These are phyloP conservation scores for Fonsecaea monophora DNA, from an alignment of 2,329 filamentous ascomycete genomes.

Conservation along the genomic window DNA sequence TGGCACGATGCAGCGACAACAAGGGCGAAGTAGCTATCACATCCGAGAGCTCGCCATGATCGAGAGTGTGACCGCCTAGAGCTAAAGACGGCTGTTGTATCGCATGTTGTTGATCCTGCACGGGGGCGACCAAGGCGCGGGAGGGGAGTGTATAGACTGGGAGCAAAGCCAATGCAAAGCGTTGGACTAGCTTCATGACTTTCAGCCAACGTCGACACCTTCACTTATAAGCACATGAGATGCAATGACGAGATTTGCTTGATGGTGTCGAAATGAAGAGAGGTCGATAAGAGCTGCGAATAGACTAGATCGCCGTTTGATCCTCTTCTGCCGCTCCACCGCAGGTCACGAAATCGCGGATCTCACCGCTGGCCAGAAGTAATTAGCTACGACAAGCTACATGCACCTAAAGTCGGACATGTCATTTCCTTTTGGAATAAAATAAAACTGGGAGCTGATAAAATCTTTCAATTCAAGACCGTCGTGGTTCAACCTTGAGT, in stretches of 20 bases:
- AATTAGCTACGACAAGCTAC: background rate
- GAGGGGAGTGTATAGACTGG: conserved; percentile 2
- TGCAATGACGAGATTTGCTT: background rate
- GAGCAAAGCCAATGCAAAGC: conserved; percentile 12
- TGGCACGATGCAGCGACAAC: conserved; percentile 73
- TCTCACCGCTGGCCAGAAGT: background rate
- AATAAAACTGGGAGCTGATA: background rate
- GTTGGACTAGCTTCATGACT: conserved; percentile 25
- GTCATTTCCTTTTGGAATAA: background rate
- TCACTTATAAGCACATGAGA: background rate
- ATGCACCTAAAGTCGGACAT: background rate
- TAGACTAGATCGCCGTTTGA: background rate
- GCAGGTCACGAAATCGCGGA: background rate
- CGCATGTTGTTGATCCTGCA: conserved; percentile 1
- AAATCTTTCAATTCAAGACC: background rate
- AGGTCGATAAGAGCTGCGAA: background rate
- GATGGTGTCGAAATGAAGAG: background rate
- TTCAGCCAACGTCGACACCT: background rate
- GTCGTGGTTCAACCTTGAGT: background rate
- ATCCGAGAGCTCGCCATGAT: conserved; percentile 42
- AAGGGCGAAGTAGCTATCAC: conserved; percentile 59
- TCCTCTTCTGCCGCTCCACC: background rate
- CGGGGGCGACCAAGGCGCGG: conserved; percentile 8
- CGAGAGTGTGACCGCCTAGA: background rate
- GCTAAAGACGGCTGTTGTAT: background rate